These are phyloP conservation scores for Coemansia sp. DNA, from an alignment of 192 early-diverging fungal species.

Conservation along the genomic window DNA sequence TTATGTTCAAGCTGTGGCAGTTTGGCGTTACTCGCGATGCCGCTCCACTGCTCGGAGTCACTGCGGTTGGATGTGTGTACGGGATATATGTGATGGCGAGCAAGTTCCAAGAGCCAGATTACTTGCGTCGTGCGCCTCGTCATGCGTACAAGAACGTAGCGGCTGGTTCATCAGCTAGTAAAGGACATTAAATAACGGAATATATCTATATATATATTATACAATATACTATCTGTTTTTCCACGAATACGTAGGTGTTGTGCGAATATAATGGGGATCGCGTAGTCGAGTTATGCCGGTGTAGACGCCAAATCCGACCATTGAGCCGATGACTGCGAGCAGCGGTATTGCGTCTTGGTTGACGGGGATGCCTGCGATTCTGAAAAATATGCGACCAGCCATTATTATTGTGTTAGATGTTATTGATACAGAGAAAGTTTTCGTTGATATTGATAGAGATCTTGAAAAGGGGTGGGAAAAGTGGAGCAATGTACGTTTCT, in stretches of 20 bases:
- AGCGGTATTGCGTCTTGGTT: constrained; percentile 46
- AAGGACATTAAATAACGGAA: background rate
- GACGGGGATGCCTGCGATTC: constrained; percentile 41
- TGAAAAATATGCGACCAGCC: constrained; percentile 35
- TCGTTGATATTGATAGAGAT: background rate
- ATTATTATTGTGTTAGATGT: constrained; percentile 17
- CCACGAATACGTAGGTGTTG: constrained; percentile 16
- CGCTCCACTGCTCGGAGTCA: constrained; percentile 41
- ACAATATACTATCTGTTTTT: constrained; percentile 8
- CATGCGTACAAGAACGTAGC: constrained; percentile 40
- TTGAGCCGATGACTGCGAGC: constrained; percentile 13
- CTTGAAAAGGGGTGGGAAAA: background rate
- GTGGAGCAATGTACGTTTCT: too few species aligned
- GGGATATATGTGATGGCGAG: constrained; percentile 48
- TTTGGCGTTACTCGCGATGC: constrained; percentile 50
- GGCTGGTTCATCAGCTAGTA: background rate
- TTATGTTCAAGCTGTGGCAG: constrained; percentile 41
- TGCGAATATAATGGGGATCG: constrained; percentile 43
- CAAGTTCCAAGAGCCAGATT: constrained; percentile 55
- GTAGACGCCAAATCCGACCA: constrained; percentile 41
- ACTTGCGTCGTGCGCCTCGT: constrained; percentile 41
- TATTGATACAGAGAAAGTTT: background rate
- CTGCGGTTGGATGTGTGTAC: constrained; percentile 48
- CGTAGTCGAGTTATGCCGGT: constrained; percentile 44
- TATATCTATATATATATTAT: background rate